These are phyloP conservation scores for Dioscorea dumetorum DNA, from an alignment of 106 monocot species.

Conservation along the genomic window DNA sequence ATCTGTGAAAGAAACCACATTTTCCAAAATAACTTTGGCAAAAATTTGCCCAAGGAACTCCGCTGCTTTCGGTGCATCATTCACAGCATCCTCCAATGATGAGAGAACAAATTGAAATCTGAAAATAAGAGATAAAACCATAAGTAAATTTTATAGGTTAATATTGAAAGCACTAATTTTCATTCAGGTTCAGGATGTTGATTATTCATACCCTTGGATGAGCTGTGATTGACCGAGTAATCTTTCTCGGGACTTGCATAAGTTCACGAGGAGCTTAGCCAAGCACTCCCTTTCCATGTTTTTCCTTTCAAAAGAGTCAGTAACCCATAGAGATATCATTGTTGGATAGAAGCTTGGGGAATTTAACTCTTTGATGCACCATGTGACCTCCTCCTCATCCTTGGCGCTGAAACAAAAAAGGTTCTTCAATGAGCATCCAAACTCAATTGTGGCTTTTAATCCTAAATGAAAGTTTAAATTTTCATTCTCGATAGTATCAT, in stretches of 20 bases:
- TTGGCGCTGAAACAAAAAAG: constrained; percentile 44
- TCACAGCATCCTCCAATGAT: constrained; percentile 72
- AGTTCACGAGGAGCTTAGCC: constrained; percentile 62
- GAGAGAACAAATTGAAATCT: constrained; percentile 66
- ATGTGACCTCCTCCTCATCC: constrained; percentile 66
- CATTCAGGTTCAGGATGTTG: background rate
- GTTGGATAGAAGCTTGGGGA: constrained; percentile 62
- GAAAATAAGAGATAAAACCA: background rate
- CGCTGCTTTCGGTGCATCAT: constrained; percentile 81
- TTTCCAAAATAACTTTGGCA: constrained; percentile 47
- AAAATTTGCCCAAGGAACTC: constrained; percentile 77
- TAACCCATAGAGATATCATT: constrained; percentile 76
- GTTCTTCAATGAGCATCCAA: too few relatives aligned
- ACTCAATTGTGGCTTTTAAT: too few relatives aligned
- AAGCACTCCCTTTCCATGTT: constrained; percentile 70
- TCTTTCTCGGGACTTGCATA: constrained; percentile 34
- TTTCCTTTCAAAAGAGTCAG: constrained; percentile 89
- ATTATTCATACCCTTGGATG: constrained; percentile 55
- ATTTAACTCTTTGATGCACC: constrained; percentile 75
- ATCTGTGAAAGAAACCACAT: constrained; percentile 40
- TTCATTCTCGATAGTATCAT: too few relatives aligned
- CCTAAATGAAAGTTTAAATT: too few relatives aligned
- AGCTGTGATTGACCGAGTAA: constrained; percentile 62
- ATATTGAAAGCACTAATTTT: background rate
- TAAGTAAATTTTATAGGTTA: background rate